phyloP scores from a whole-genome alignment of 75 land plant species.

The Pinus taeda region DNA sequence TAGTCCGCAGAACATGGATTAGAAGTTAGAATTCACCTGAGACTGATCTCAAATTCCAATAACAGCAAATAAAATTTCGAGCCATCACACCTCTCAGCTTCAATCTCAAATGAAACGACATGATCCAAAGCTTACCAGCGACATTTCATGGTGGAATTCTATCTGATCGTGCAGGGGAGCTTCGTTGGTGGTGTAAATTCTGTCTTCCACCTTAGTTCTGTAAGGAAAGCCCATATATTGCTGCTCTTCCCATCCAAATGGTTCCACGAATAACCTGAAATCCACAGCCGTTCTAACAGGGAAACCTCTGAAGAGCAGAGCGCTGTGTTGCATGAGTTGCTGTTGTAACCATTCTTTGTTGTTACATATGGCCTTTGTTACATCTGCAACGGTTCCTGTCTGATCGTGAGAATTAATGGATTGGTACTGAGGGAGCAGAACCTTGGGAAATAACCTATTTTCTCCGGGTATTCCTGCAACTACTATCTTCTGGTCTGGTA shows the following conservation, averaged over 20 bases:
- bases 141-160: slow-evolving; percentile 20
- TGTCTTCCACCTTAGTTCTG: background rate
- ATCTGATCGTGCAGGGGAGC: slow-evolving; percentile 7
- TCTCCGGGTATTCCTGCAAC: background rate
- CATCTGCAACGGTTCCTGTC: too few relatives aligned
- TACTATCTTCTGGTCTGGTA: background rate
- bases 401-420: background rate
- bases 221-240: slow-evolving; percentile 11
- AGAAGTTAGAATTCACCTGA: too few relatives aligned
- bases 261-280: slow-evolving; percentile 13
- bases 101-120: too few relatives aligned
- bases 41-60: too few relatives aligned
- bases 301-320: slow-evolving; percentile 17
- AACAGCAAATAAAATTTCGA: too few relatives aligned
- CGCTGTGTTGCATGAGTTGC: slow-evolving; percentile 1
- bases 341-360: slow-evolving; percentile 1
- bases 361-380: background rate
- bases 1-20: too few relatives aligned
- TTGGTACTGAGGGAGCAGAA: background rate
- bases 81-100: too few relatives aligned
- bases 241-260: slow-evolving; percentile 20
- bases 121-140: background rate
- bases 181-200: slow-evolving; percentile 18
- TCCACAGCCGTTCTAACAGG: slow-evolving; percentile 5
- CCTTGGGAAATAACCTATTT: background rate